These are phyloP conservation scores for Zoysia pacifica DNA, from an alignment of 176 grass and related monocot species.

Conservation along the genomic window DNA sequence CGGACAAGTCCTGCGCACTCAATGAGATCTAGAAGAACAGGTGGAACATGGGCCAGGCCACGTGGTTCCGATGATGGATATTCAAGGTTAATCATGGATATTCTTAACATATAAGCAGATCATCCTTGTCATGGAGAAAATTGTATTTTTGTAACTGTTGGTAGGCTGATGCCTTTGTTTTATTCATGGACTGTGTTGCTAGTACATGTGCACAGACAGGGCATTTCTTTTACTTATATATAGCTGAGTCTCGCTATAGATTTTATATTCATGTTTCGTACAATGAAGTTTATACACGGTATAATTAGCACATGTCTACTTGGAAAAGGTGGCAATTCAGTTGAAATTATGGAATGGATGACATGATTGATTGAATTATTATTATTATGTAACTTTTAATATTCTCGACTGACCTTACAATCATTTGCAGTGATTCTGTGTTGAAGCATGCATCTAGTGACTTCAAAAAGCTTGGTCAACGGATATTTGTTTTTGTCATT, in stretches of 20 bases:
- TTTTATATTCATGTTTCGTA: slow-evolving; percentile 5
- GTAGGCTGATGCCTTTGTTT: background rate
- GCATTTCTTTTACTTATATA: background rate
- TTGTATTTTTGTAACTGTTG: background rate
- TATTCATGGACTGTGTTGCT: background rate
- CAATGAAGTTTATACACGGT: background rate
- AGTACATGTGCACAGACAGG: background rate
- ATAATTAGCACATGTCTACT: background rate
- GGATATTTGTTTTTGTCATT: slow-evolving; percentile 81
- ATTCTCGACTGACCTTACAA: slow-evolving; percentile 14
- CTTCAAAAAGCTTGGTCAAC: slow-evolving; percentile 65
- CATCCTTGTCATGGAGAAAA: background rate
- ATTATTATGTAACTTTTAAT: slow-evolving; percentile 19
- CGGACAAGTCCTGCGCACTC: slow-evolving; percentile 62
- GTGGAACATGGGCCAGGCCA: slow-evolving; percentile 86
- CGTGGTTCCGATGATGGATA: slow-evolving; percentile 94
- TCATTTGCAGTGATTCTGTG: slow-evolving; percentile 66
- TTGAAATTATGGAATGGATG: background rate
- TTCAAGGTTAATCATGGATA: slow-evolving; percentile 62
- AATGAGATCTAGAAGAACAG: slow-evolving; percentile 70
- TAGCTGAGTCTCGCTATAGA: background rate
- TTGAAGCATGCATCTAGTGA: slow-evolving; percentile 69
- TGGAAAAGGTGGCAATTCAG: too few relatives aligned
- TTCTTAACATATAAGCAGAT: background rate
- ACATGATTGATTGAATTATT: background rate